A percentile compares a stretch with the other conserved stretches of the same genome.
Conservation (phyloP, 345 rosid genomes). For the Nephelium lappaceum region DNA sequence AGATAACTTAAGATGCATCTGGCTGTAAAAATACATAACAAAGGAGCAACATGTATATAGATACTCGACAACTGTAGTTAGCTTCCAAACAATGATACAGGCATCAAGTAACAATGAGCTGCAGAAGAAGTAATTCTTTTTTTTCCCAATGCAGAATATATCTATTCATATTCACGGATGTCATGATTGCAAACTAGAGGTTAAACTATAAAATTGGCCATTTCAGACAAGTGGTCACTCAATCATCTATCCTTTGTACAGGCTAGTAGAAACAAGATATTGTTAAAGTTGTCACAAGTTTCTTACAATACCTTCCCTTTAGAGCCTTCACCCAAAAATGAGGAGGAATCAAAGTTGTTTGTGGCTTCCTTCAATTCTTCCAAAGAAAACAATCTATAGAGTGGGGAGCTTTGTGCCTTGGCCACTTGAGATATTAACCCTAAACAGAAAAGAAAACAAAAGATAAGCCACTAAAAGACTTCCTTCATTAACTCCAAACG, state of each 20-base stretch:
- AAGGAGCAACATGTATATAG: background rate
- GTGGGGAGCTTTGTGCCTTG: constrained; percentile 62
- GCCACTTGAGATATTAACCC: constrained; percentile 83
- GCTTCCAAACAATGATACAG: background rate
- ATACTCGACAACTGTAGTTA: background rate
- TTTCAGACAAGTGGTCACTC: background rate
- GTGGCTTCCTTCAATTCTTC: constrained; percentile 92
- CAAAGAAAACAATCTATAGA: constrained; percentile 55
- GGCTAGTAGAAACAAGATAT: background rate
- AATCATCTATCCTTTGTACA: background rate
- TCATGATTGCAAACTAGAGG: background rate
- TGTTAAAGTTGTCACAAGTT: background rate
- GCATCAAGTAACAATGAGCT: background rate
- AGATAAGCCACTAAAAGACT: background rate
- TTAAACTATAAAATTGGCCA: background rate
- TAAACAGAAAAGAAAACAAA: constrained; percentile 31
- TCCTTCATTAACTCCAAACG: constrained; percentile 2
- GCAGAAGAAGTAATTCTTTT: background rate
- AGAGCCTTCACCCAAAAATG: constrained; percentile 78
- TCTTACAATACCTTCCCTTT: constrained; percentile 69
- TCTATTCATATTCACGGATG: background rate
- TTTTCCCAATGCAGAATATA: background rate
- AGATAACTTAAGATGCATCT: constrained; percentile 5
- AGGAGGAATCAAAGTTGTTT: constrained; percentile 59
- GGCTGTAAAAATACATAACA: constrained; percentile 11